Evolutionary conservation across 2,329 filamentous ascomycete species (phyloP).

Genomic region (Colletotrichum sidae): DNA sequence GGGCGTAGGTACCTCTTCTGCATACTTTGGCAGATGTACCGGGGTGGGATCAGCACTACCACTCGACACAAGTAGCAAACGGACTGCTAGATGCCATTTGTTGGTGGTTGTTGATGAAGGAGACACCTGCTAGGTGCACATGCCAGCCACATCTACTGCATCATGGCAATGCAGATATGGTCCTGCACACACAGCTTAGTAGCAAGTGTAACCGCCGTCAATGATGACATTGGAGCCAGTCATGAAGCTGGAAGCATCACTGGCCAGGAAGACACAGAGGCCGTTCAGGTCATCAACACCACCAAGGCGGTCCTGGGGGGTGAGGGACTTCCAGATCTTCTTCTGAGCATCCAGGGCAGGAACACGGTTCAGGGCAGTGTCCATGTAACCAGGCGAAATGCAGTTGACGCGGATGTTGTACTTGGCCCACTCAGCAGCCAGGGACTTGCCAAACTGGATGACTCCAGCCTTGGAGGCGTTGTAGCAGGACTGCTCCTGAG

Average conservation of each 20-base stretch:
- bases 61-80: background rate
- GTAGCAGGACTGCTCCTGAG: slow-evolving; percentile 86
- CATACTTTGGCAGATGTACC: slow-evolving; percentile 22
- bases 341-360: slow-evolving; percentile 83
- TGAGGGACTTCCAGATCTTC: slow-evolving; percentile 81
- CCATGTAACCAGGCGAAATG: slow-evolving; percentile 89
- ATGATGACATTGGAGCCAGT: slow-evolving; percentile 80
- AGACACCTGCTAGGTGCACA: too few species aligned
- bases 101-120: too few species aligned
- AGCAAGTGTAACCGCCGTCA: slow-evolving; percentile 77
- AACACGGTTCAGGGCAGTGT: slow-evolving; percentile 83
- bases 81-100: too few species aligned
- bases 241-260: slow-evolving; percentile 80
- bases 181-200: slow-evolving; percentile 51
- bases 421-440: slow-evolving; percentile 87
- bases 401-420: slow-evolving; percentile 85
- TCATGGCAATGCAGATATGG: background rate
- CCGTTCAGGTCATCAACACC: slow-evolving; percentile 82
- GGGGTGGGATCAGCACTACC: slow-evolving; percentile 21
- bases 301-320: slow-evolving; percentile 79
- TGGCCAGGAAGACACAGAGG: slow-evolving; percentile 80
- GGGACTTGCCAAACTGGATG: slow-evolving; percentile 81
- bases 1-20: slow-evolving; percentile 27
- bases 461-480: slow-evolving; percentile 87
- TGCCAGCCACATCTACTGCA: background rate